Conservation (phyloP, 2,329 filamentous ascomycete species). For the Ophiostoma ulmi region DNA sequence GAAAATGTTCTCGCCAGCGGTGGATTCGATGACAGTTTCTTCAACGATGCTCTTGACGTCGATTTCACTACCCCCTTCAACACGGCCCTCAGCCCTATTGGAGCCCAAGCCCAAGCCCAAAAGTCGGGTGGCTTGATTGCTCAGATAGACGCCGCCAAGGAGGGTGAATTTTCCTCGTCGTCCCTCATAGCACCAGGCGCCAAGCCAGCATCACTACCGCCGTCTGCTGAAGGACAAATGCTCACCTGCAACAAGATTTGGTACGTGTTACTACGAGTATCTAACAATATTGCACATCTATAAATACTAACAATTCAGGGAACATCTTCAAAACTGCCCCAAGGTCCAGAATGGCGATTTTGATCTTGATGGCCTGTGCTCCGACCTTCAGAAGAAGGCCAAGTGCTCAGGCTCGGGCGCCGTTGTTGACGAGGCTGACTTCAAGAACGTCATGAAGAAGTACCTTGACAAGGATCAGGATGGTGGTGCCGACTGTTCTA, state of each 20-base stretch:
- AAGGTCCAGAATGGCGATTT: conserved; percentile 87
- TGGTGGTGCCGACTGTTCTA: conserved; percentile 16
- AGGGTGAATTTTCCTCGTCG: conserved; percentile 46
- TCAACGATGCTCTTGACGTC: conserved; percentile 71
- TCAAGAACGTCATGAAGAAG: conserved; percentile 70
- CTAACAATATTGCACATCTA: no score
- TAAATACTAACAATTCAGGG: conserved; percentile 52
- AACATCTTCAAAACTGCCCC: conserved; percentile 79
- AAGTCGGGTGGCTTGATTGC: conserved; percentile 61
- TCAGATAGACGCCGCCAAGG: conserved; percentile 70
- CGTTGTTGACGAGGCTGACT: conserved; percentile 82
- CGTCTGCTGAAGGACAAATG: conserved; percentile 47
- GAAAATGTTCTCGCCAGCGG: conserved; percentile 66
- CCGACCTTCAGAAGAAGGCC: conserved; percentile 89
- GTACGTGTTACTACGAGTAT: conserved; percentile 49
- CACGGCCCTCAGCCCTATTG: conserved; percentile 45
- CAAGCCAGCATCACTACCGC: conserved; percentile 50
- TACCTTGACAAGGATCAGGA: conserved; percentile 47
- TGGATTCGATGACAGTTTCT: conserved; percentile 64
- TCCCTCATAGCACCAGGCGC: conserved; percentile 15
- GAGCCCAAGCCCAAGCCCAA: conserved; percentile 46
- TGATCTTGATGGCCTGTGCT: conserved; percentile 88
- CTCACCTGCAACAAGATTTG: conserved; percentile 89
- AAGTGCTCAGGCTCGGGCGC: conserved; percentile 89
- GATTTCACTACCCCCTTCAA: conserved; percentile 83